Conservation (phyloP, 2,329 filamentous ascomycete genomes). For the Cercospora janseana region DNA sequence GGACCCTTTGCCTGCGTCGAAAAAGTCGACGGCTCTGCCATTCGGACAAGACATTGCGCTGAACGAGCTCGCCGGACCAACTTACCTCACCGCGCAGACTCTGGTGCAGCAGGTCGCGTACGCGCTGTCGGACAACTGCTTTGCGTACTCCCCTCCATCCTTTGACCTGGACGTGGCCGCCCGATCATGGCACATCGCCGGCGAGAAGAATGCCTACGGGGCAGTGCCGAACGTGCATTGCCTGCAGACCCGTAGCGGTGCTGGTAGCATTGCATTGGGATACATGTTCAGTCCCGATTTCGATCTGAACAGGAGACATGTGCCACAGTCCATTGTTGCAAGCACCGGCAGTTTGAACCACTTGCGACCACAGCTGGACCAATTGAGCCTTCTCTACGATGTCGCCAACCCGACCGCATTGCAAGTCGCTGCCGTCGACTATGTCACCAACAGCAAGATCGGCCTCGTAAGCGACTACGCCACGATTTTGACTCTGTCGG, state of each 20-base stretch:
- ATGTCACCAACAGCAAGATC: conserved; percentile 59
- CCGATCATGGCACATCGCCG: conserved; percentile 68
- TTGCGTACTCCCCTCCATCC: conserved; percentile 90
- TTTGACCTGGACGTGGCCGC: conserved; percentile 87
- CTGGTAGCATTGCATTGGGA: conserved; percentile 85
- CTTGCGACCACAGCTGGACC: conserved; percentile 80
- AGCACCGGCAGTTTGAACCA: conserved; percentile 78
- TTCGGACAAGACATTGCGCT: conserved; percentile 54
- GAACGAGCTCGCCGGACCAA: conserved; percentile 72
- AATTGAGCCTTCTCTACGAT: conserved; percentile 85
- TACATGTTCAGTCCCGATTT: conserved; percentile 99
- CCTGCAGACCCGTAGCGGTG: conserved; percentile 83
- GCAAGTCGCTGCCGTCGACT: conserved; percentile 89
- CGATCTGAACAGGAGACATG: conserved; percentile 82
- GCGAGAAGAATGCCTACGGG: conserved; percentile 77
- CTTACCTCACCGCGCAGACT: conserved; percentile 88
- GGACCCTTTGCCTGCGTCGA: conserved; percentile 12
- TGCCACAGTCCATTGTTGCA: conserved; percentile 87
- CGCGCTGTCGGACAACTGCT: conserved; percentile 92
- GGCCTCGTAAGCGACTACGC: conserved; percentile 87
- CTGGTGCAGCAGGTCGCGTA: conserved; percentile 96
- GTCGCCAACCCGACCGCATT: conserved; percentile 91
- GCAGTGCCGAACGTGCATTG: conserved; percentile 73
- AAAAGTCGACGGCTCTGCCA: conserved; percentile 50
- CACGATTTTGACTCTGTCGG: conserved; percentile 72